Evolutionary conservation across 371 early-diverging fungal species (phyloP), one percentile per base, ranked within the genome.

Genomic region (Chytridium lagenaria): DNA sequence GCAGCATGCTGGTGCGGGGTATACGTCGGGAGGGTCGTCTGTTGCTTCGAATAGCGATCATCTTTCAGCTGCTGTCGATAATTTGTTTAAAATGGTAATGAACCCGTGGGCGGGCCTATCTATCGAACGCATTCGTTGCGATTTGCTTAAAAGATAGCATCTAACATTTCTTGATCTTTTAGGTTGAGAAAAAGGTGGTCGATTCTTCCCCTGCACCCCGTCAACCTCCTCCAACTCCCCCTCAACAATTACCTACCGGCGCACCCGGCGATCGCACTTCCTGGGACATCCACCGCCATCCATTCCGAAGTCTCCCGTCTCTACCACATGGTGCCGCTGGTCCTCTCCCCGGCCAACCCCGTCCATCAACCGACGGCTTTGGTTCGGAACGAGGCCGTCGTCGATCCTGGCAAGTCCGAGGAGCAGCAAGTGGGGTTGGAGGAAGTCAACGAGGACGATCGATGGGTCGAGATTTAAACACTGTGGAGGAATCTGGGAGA

Each of bases 241-340:
- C 66, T 37, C 38, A 37, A 37, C 64, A 66, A 31, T 28, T 28
- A 28, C 61, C 36, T 15, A 28, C 26, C 23, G 30, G 10, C 22
- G 36, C 39, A 10, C 68, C 51, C 34, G 5, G 34, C 12, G 51
- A 57, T 23, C 68, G 57, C 10, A 51, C 28, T 28, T 52, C 51
- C 70, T 74, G 73, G n/a, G 78, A 71, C 78, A 23, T 51, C 52
- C 26, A 72, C 78, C 37, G 78, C 78, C 37, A 72, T 77, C 26
- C 78, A 77, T 49, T 77, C 78, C 28, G 78, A 77, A 68, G 78
- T 77, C 55, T 52, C 57, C 52, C 70, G 71, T 19, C 69, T 77
- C 28, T 77, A 77, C 61, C 72, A 74, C 44, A 23, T 40, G 28
- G 66, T 16, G 2, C 61, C 16, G 34, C 61, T 26, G 15, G 7